A percentile compares a stretch with the other conserved stretches of the same genome.
These are phyloP conservation scores for Colletotrichum sp. DNA, from an alignment of 2,329 filamentous ascomycete genomes.

Conservation along the genomic window DNA sequence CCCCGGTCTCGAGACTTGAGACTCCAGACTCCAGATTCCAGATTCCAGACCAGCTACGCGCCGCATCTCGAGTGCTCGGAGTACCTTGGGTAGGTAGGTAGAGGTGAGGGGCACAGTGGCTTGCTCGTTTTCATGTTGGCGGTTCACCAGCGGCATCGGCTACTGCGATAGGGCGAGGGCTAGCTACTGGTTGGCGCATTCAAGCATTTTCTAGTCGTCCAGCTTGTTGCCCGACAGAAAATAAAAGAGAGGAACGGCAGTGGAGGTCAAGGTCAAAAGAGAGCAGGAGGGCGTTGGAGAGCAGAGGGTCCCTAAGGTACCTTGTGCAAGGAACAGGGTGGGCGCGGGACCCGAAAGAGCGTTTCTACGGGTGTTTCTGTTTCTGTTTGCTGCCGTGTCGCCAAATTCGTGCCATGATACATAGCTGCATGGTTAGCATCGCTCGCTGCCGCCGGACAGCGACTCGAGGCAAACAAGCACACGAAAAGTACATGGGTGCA, in stretches of 20 bases:
- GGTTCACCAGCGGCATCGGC: background rate
- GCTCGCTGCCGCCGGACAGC: background rate
- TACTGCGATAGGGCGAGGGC: background rate
- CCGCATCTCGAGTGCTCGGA: background rate
- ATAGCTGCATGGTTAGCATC: background rate
- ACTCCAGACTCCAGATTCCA: background rate
- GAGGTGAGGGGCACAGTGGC: background rate
- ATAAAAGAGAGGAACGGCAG: background rate
- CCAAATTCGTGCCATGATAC: background rate
- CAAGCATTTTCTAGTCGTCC: background rate
- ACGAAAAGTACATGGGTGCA: background rate
- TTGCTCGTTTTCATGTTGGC: background rate
- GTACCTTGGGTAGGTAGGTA: background rate
- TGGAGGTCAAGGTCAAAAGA: background rate
- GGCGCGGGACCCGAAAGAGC: conserved; percentile 3
- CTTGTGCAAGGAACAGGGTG: background rate
- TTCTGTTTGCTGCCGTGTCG: background rate
- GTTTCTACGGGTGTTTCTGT: background rate
- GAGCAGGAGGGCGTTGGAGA: background rate
- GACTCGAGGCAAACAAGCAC: background rate
- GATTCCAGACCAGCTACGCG: background rate
- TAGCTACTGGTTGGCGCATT: background rate
- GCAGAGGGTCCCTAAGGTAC: background rate
- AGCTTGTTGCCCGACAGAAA: background rate
- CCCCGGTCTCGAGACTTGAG: background rate